Conservation (phyloP, 2,329 filamentous ascomycete species). For the Sordariomycetes sp. region DNA sequence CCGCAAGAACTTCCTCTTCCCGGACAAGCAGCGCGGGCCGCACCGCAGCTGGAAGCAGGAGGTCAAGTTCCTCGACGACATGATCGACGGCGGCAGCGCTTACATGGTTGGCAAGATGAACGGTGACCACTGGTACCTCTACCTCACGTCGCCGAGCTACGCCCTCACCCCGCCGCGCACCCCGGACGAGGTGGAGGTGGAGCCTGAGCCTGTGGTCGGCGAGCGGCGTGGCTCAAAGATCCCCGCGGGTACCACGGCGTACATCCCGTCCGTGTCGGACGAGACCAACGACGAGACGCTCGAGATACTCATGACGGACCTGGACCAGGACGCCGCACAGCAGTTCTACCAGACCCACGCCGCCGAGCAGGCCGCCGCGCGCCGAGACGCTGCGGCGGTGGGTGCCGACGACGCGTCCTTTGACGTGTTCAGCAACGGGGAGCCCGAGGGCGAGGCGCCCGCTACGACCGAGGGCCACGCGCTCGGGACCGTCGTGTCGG, state of each 20-base stretch:
- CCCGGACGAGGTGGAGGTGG: slow-evolving; percentile 31
- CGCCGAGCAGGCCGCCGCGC: slow-evolving; percentile 47
- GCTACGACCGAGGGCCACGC: slow-evolving; percentile 88
- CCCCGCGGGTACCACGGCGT: slow-evolving; percentile 30
- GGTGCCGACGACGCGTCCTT: slow-evolving; percentile 43
- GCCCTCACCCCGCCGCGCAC: slow-evolving; percentile 72
- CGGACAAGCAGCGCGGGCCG: slow-evolving; percentile 83
- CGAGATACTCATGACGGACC: slow-evolving; percentile 60
- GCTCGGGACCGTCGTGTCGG: slow-evolving; percentile 82
- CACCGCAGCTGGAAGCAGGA: slow-evolving; percentile 98
- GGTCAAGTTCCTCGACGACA: slow-evolving; percentile 81
- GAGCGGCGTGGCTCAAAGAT: slow-evolving; percentile 32
- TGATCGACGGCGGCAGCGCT: slow-evolving; percentile 84
- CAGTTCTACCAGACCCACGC: slow-evolving; percentile 60
- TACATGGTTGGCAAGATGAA: slow-evolving; percentile 99
- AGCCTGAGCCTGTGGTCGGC: slow-evolving; percentile 20
- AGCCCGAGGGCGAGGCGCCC: slow-evolving; percentile 48
- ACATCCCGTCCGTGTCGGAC: slow-evolving; percentile 23
- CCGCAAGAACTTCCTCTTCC: slow-evolving; percentile 95
- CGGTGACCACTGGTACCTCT: slow-evolving; percentile 97
- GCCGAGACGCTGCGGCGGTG: slow-evolving; percentile 4
- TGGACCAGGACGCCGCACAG: slow-evolving; percentile 55
- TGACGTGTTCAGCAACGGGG: slow-evolving; percentile 70
- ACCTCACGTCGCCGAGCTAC: slow-evolving; percentile 79
- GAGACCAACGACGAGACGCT: slow-evolving; percentile 60